Base-by-base conservation (phyloP, 179 eudicot genomes). In the Silene coronaria region DNA sequence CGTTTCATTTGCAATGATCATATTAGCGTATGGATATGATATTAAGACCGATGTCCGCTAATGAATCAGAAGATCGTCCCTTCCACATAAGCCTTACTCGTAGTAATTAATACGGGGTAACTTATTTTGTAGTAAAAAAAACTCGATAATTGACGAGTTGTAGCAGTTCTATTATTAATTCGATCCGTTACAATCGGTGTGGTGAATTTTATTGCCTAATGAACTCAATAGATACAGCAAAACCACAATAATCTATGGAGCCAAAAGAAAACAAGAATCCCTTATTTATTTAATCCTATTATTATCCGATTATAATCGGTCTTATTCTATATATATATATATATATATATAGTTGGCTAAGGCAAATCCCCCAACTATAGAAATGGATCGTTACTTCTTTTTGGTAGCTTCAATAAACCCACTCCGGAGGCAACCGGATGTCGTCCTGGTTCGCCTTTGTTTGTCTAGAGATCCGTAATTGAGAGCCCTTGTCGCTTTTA, bases 371-470 rank as follows among this genome's bases (percentile, higher is more conserved):
- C 23, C 45, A 21, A 67, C 21, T 34, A 3, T 67, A 11, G 53
- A 17, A 12, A 7, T 21, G 27, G 53, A 38, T 42, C 24, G 6
- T 38, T 12, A 7, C 6, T 65, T 67, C 45, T 36, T 36, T 36
- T 36, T 36, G 45, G 45, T 36, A 36, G 9, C 11, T 8, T 69
- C 34, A 69, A 45, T 69, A 69, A 22, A 69, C 58, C 72, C 72
- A 69, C 32, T 69, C 72, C 19, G 58, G 45, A 42, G 72, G 72
- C 32, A 69, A 69, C 16, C 12, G 8, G 58, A 68, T 68, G 26
- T 38, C 72, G 6, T 68, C 57, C 6, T 36, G 45, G 45, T 22
- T 68, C 4, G 28, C 27, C 34, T 68, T 68, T 4, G 55, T 9
- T 21, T 53, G 16, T 11, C 13, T 53, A 45, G 21, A 0, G 32